Evolutionary conservation across 441 rosid species (phyloP), one percentile per base, ranked within the genome.

Genomic region (Bocquillonia castaneifolia): DNA sequence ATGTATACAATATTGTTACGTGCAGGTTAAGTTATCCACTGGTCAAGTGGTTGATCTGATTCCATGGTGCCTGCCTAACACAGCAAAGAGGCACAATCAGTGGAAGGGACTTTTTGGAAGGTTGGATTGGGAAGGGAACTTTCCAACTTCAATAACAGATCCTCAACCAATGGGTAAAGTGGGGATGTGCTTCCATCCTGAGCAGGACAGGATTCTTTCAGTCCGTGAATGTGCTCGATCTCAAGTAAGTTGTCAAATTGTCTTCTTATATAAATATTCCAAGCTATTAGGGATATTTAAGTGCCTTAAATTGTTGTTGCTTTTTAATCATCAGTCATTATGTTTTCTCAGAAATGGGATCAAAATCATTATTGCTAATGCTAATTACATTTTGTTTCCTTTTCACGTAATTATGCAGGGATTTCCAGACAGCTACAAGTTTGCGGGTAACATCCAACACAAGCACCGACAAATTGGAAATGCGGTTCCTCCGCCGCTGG

Each of bases 111-210:
- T 92, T 40, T 88, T 69, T 67, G 98, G 98, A 67, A 87, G 97
- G 74, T 61, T 92, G 69, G 96, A 88, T 53, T 92, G 98, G 98
- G 83, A 89, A 72, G 98, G 98, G 2, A 90, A 93, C 71, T 90
- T 93, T 70, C 98, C 96, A 3, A 93, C 98, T 64, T 93, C 96
- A 0, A 67, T 87, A 23, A 93, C 92, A 3, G 94, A 90, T 66
- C 98, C 98, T 72, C 91, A 90, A 68, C 98, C 97, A 0, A 88
- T 86, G 91, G 97, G 98, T 32, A 90, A 84, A 76, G 97, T 93
- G 12, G 98, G 98, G 56, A 83, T 89, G 89, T 93, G 98, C 58
- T 90, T 93, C 71, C 92, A 90, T 73, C 98, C 98, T 9, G 96
- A 88, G 1, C 97, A 93, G 79, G 96, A 90, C 67, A 73, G 98